Base-by-base conservation (phyloP, 352 stramenopile genomes). In the Lagenidium giganteum region DNA sequence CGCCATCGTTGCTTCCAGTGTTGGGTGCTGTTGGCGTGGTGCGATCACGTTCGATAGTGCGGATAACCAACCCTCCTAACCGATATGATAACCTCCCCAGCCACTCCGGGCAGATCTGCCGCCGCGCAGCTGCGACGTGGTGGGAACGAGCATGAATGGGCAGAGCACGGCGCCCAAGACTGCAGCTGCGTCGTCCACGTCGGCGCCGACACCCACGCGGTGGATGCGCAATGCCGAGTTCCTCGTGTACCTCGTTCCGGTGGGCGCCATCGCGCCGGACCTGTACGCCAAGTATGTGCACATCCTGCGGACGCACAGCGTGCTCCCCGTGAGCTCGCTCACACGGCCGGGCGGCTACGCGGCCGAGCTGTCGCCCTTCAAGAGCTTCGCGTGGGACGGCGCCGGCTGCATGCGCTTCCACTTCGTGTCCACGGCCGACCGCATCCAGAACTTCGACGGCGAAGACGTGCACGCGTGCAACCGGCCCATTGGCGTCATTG, bases 341-440 rank as follows among this genome's bases (percentile, higher is more conserved):
- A 76, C 76, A 34, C 61, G 70, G 3, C 76, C 76, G 0, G 71
- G 72, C 11, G 71, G 69, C 33, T 86, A 88, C 57, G 61, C 68
- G 17, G 37, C 71, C 5, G 73, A 88, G 54, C 52, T 88, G 22
- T 88, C 72, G 24, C 76, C 76, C 8, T 88, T 88, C 57, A 63
- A 55, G 42, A 54, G 43, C 16, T 55, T 88, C 27, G 71, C 75
- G 37, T 88, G 76, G 76, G 30, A 61, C 14, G 71, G 66, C 29
- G 8, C 22, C 5, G 66, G 65, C 30, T 47, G 48, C 22, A 41
- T 88, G 26, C 59, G 50, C 48, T 85, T 86, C 45, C 61, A 51
- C 29, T 88, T 87, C 51, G 64, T 78, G 31, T 75, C 71, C 8
- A 66, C 67, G 0, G 58, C 56, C 0, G 56, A 80, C 41, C 52